A percentile compares a stretch with the other conserved stretches of the same genome.
Evolutionary conservation across 2,329 filamentous ascomycete genomes (phyloP).

Genomic region (Lomentospora prolificans): DNA sequence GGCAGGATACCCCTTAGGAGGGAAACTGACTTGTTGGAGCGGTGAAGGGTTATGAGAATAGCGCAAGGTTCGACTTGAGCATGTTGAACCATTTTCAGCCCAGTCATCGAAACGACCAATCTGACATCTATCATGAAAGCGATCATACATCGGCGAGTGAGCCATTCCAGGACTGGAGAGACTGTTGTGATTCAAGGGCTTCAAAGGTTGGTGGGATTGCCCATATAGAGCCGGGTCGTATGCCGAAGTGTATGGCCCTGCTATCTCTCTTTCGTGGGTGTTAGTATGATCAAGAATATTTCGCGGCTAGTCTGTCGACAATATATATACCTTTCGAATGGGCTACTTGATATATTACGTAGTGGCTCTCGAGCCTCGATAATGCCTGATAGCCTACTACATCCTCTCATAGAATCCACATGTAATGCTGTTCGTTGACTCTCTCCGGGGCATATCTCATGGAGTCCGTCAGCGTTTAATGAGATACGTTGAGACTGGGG

Average conservation of each 20-base stretch:
- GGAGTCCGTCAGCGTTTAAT: background rate
- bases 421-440: background rate
- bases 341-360: background rate
- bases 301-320: too few species aligned
- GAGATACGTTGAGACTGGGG: background rate
- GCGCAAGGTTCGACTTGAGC: background rate
- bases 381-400: background rate
- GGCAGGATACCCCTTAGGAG: background rate
- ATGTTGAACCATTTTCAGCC: background rate
- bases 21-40: conserved; percentile 3
- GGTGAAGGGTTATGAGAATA: background rate
- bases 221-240: too few species aligned
- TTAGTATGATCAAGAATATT: too few species aligned
- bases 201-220: too few species aligned
- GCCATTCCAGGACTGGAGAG: background rate
- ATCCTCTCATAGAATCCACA: background rate
- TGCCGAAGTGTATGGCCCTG: too few species aligned
- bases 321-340: background rate
- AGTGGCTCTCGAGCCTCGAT: background rate
- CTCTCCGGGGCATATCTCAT: background rate
- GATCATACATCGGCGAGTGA: background rate
- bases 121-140: background rate
- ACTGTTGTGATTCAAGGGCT: too few species aligned
- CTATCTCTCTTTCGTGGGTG: too few species aligned
- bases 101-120: background rate